Evolutionary conservation across 2,329 filamentous ascomycete species (phyloP), one percentile per base, ranked within the genome.

Genomic region (Periconia sp.): DNA sequence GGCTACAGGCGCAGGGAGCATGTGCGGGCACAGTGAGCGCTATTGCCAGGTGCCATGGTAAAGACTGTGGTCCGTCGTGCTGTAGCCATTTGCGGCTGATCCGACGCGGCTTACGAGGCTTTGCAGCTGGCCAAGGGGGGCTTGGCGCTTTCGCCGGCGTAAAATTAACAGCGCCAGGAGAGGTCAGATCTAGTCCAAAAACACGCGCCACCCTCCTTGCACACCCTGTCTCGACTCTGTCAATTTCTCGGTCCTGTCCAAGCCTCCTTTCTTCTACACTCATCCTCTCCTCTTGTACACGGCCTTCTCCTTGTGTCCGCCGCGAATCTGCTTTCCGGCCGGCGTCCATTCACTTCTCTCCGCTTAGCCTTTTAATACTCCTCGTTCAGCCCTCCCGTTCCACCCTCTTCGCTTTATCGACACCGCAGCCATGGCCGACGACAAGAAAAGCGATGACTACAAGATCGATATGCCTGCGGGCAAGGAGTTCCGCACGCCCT

Each of bases 391-490:
- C 38, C 38, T 25, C 31, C 30, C 41, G 19, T 31, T 39, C 31
- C 36, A 41, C 33, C 29, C 40, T 21, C 36, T 41, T 18, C 43
- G 24, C 34, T 29, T 17, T 33, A 37, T 41, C 45, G 17, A 40
- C 46, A 42, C 37, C 42, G 49, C 53, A 66, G 78, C 61, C 55
- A 95, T 95, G 90, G 80, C 86, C 64, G 88, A 94, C 78, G 91
- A 92, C 70, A 95, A 94, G 80, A 94, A 89, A 72, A 87, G 88
- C 68, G 80, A 81, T 65, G 88, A 94, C 68, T 89, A 86, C 65
- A 83, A 87, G 60, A 83, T 89, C 77, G 81, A 82, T 61, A 61
- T 64, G 46, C 54, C 57, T 35, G 85, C 87, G 48, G 77, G 79
- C 56, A 80, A 79, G 49, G 62, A 63, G 36, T 61, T 57, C 28